Conservation (phyloP, 2,329 filamentous ascomycete genomes). For the Colletotrichum tofieldiae region DNA sequence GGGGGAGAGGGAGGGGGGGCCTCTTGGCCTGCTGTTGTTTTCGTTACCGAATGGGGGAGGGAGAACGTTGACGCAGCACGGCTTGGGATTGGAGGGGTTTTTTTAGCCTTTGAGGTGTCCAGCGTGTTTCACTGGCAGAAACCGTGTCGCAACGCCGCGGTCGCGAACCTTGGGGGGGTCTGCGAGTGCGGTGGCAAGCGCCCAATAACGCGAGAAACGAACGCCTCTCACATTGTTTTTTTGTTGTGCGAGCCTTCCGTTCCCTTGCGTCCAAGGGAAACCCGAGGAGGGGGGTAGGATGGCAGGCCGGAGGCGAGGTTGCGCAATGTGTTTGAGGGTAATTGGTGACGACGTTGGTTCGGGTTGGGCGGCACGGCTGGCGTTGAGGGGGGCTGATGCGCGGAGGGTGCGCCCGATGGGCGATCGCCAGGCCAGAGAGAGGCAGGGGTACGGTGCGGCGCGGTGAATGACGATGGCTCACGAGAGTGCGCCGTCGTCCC, state of each 20-base stretch:
- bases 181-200: not conserved
- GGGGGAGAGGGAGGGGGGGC: no score
- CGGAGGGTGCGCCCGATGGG: not conserved
- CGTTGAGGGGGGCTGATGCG: not conserved
- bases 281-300: not conserved
- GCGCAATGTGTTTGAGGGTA: constrained; percentile 6
- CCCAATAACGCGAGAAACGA: not conserved
- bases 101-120: not conserved
- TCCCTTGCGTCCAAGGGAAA: not conserved
- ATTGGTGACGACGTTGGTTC: constrained; percentile 4
- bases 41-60: not conserved
- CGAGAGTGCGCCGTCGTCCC: not conserved
- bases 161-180: constrained; percentile 9
- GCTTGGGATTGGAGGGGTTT: constrained; percentile 12
- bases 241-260: not conserved
- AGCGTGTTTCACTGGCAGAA: not conserved
- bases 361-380: constrained; percentile 1
- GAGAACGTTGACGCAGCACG: constrained; percentile 9
- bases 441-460: not conserved
- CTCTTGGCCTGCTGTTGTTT: not conserved
- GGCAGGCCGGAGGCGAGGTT: not conserved
- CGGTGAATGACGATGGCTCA: not conserved
- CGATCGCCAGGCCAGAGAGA: not conserved
- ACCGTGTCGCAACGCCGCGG: constrained; percentile 4
- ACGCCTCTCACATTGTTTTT: not conserved